Percentiles rank a stretch among this genome's conserved stretches.
Evolutionary conservation across 192 early-diverging fungal species (phyloP).

Genomic region (Rhizophlyctis rosea): DNA sequence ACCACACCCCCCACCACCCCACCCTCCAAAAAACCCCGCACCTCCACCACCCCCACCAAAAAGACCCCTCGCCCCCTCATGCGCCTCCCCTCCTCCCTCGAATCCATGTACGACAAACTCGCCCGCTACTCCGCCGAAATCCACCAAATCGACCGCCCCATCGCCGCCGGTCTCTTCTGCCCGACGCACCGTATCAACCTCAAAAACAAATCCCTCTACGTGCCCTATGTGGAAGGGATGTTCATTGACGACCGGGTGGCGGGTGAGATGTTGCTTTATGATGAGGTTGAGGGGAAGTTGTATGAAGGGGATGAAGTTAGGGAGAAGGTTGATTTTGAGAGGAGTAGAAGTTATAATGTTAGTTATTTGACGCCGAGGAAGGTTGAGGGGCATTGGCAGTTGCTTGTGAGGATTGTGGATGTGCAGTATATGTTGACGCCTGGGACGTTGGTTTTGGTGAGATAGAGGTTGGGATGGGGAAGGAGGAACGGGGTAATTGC

Average conservation of each 20-base stretch:
- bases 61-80: no score
- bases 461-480: not conserved
- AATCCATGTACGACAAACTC: constrained; percentile 2
- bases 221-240: not conserved
- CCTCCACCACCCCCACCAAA: no score
- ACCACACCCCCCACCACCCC: no score
- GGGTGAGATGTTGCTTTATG: not conserved
- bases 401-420: not conserved
- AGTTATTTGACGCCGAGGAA: not conserved
- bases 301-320: not conserved
- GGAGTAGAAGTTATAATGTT: not conserved
- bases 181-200: not conserved
- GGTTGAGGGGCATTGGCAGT: not conserved
- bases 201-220: constrained; percentile 1
- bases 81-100: no score
- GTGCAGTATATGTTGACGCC: constrained; percentile 1
- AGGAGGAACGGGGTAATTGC: no score
- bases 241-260: not conserved
- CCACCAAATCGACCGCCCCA: not conserved
- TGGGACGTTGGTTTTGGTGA: not conserved
- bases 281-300: not conserved
- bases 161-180: constrained; percentile 1
- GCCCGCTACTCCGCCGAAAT: not conserved
- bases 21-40: no score
- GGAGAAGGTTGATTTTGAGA: not conserved